A percentile compares a stretch with the other conserved stretches of the same genome.
Evolutionary conservation across 257 asterid genomes (phyloP).

Genomic region (Solanum piurae): DNA sequence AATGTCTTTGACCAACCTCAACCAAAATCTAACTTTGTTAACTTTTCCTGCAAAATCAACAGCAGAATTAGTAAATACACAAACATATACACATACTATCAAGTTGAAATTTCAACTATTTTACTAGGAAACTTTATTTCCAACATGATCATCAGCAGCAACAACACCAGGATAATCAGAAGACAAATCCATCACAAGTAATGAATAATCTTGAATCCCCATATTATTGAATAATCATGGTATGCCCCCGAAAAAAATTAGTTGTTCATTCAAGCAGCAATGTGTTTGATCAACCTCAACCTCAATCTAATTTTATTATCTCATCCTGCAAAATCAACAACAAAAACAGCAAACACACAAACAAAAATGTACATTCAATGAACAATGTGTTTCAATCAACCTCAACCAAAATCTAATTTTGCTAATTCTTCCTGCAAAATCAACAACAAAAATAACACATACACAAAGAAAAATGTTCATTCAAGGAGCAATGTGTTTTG

Average conservation of each 20-base stretch:
- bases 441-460: neutral
- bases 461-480: neutral
- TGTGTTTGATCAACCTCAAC: neutral
- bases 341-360: neutral
- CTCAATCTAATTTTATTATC: neutral
- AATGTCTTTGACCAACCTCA: neutral
- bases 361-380: neutral
- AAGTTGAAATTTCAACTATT: neutral
- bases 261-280: neutral
- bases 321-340: neutral
- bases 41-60: neutral
- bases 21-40: neutral
- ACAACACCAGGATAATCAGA: neutral
- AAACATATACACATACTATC: neutral
- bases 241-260: neutral
- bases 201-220: neutral
- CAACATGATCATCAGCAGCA: neutral
- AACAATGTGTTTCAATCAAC: neutral
- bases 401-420: neutral
- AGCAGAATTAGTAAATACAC: neutral
- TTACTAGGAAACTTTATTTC: neutral
- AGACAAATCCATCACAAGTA: neutral
- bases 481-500: neutral
- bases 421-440: neutral
- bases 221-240: neutral